Evolutionary conservation across 1,139 yeast species (phyloP), one percentile per base, ranked within the genome.

Genomic region (Casaregolazyma suthepensis): DNA sequence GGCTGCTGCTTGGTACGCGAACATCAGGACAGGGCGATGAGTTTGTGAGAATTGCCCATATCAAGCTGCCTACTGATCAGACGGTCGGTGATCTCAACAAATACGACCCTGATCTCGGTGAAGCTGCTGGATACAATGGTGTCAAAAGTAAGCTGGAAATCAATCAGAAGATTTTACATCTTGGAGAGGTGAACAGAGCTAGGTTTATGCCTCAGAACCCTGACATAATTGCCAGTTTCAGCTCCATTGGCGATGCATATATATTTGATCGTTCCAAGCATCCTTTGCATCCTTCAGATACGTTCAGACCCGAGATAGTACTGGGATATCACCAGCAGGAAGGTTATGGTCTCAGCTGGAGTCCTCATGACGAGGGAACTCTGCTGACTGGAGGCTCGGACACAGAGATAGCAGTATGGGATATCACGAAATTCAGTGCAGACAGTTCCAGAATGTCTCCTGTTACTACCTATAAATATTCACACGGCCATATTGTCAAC

Each of bases 201-300:
- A 79, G 97, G 45, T 83, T 80, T 62, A 84, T 87, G 85, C 97
- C 97, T 0, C 91, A 86, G 61, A 79, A 86, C 61, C 75, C 87
- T 2, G 79, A 76, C 50, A 68, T 83, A 0, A 79, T 90, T 13
- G 93, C 96, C 4, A 83, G 97, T 0, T 85, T 90, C 58, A 82
- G 87, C 60, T 93, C 93, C 1, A 70, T 72, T 5, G 98, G 98
- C 20, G 31, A 42, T 6, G 82, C 85, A 0, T 85, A 77, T 59
- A 68, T 93, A 2, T 91, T 85, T 69, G 81, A 85, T 59, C 74
- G 80, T 56, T 80, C 75, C 5, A 71, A 72, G 57, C 75, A 71
- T 52, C 66, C 77, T 4, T 57, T 65, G 43, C 65, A 66, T 42
- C 75, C 77, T 1, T 59, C 68, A 7, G 68, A 67, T 17, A 51